phyloP scores from a whole-genome alignment of 257 asterid species.

The Gynochthodes officinalis region DNA sequence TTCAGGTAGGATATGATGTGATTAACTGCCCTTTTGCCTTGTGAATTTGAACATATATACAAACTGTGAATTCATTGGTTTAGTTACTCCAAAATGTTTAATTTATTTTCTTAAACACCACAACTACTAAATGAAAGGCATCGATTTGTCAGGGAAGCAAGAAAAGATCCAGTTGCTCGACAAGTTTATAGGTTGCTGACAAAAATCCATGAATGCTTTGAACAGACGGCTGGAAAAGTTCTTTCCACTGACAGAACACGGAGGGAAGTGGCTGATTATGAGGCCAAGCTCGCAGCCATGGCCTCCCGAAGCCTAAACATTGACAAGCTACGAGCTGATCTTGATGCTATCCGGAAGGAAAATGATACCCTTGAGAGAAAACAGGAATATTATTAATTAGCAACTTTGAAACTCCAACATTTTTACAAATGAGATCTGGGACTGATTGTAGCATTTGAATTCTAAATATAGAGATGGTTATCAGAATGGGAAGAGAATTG shows the following conservation, averaged over 20 bases:
- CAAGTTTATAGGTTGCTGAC: constrained; percentile 65
- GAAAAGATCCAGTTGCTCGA: constrained; percentile 56
- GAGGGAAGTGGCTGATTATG: constrained; percentile 60
- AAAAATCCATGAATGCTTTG: constrained; percentile 62
- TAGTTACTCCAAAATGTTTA: neutral
- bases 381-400: constrained; percentile 16
- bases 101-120: neutral
- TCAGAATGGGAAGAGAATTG: neutral
- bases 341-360: constrained; percentile 64
- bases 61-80: neutral
- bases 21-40: neutral
- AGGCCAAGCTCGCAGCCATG: constrained; percentile 55
- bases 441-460: neutral
- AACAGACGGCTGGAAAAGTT: constrained; percentile 57
- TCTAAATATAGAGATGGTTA: neutral
- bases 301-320: constrained; percentile 48
- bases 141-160: constrained; percentile 59
- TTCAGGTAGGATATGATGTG: constrained; percentile 46
- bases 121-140: neutral
- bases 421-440: neutral
- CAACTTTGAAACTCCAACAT: neutral
- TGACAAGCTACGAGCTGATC: constrained; percentile 61
- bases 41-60: neutral
- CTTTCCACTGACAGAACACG: constrained; percentile 54
- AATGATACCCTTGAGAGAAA: constrained; percentile 56